Conservation (phyloP, 2,329 filamentous ascomycete species). For the Didymella keratinophila region DNA sequence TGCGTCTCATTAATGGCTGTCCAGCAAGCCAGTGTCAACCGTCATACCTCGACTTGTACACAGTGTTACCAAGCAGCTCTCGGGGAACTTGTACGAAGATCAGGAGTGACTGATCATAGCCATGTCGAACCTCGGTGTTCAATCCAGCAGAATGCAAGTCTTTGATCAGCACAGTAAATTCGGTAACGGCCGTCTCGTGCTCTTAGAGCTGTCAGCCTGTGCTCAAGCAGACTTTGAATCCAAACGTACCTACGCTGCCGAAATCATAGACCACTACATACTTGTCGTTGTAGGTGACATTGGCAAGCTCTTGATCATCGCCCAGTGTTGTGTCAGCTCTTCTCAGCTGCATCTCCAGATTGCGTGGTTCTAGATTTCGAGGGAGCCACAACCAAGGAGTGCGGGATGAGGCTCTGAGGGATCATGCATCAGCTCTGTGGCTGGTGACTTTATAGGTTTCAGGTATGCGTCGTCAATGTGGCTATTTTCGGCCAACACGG, state of each 20-base stretch:
- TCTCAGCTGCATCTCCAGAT: constrained; percentile 30
- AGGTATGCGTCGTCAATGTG: constrained; percentile 19
- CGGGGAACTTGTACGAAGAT: constrained; percentile 42
- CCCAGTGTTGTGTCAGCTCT: constrained; percentile 36
- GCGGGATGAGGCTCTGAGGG: constrained; percentile 9
- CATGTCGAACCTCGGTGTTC: constrained; percentile 43
- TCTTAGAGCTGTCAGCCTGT: constrained; percentile 22
- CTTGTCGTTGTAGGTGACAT: constrained; percentile 43
- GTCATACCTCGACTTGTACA: constrained; percentile 43
- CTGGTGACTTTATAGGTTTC: constrained; percentile 23
- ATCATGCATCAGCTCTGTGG: constrained; percentile 10
- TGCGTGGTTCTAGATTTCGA: neutral
- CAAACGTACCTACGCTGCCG: constrained; percentile 38
- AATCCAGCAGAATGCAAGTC: constrained; percentile 41
- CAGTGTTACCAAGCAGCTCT: constrained; percentile 42
- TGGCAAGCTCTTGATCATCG: constrained; percentile 34
- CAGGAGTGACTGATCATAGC: constrained; percentile 42
- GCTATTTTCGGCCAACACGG: constrained; percentile 9
- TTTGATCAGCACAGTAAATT: constrained; percentile 33
- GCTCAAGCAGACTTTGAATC: constrained; percentile 3
- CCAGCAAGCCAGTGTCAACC: neutral
- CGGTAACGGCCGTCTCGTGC: constrained; percentile 27
- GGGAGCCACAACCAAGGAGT: constrained; percentile 8
- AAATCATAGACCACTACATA: constrained; percentile 47
- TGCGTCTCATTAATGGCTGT: constrained; percentile 38